phyloP scores from a whole-genome alignment of 2,329 filamentous ascomycete genomes.

The Davidsoniella australis region DNA sequence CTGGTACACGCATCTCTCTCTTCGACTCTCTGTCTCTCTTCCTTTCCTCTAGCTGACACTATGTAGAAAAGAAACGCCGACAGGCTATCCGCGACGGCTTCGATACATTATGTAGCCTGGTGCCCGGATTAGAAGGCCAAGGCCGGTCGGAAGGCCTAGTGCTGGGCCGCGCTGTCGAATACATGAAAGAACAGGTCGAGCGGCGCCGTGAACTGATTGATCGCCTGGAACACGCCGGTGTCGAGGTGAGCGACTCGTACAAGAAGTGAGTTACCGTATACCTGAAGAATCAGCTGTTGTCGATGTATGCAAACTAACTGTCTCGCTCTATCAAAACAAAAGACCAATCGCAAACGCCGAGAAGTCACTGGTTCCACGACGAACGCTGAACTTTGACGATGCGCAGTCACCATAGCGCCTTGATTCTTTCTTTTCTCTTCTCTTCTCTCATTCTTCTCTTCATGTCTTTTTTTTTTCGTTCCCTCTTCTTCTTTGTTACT shows the following conservation, averaged over 20 bases:
- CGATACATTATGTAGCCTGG: slow-evolving; percentile 61
- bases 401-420: neutral
- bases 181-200: slow-evolving; percentile 41
- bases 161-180: slow-evolving; percentile 53
- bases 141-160: slow-evolving; percentile 74
- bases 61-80: slow-evolving; percentile 28
- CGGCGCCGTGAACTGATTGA: slow-evolving; percentile 40
- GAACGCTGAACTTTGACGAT: neutral
- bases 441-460: neutral
- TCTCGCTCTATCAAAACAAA: neutral
- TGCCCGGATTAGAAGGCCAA: slow-evolving; percentile 67
- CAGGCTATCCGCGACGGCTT: slow-evolving; percentile 67
- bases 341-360: slow-evolving; percentile 8
- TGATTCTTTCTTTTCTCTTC: neutral
- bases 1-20: slow-evolving; percentile 23
- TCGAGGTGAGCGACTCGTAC: slow-evolving; percentile 27
- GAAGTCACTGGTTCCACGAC: slow-evolving; percentile 2
- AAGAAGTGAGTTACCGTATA: slow-evolving; percentile 5
- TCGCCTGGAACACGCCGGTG: slow-evolving; percentile 40
- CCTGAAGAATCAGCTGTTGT: neutral
- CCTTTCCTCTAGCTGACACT: slow-evolving; percentile 7
- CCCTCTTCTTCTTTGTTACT: neutral
- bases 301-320: neutral
- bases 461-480: neutral
- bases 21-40: neutral